These are phyloP conservation scores for Candida odintsovae DNA, from an alignment of 805 yeast species.

Conservation along the genomic window DNA sequence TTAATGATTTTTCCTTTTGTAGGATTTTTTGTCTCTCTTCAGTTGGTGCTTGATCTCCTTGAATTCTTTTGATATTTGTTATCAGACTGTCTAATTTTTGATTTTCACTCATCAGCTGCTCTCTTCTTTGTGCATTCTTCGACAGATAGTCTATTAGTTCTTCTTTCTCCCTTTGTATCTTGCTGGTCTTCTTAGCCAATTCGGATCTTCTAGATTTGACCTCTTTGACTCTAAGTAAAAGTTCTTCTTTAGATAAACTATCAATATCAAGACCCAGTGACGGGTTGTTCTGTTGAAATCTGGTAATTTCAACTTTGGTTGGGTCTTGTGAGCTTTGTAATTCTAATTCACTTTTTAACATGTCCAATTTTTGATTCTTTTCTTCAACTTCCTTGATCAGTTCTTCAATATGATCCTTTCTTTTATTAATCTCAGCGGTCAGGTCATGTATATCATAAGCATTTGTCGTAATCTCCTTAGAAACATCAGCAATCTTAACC, in stretches of 20 bases:
- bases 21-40: slow-evolving; percentile 3
- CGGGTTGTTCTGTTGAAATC: background rate
- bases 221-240: background rate
- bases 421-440: background rate
- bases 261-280: slow-evolving; percentile 1
- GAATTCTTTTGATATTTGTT: slow-evolving; percentile 2
- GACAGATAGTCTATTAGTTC: slow-evolving; percentile 1
- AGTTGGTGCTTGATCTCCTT: slow-evolving; percentile 2
- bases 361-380: background rate
- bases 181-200: background rate
- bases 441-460: background rate
- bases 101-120: background rate
- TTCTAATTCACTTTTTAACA: background rate
- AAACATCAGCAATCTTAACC: slow-evolving; percentile 8
- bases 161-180: background rate
- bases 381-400: slow-evolving; percentile 10
- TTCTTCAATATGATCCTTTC: background rate
- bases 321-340: background rate
- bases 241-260: slow-evolving; percentile 1
- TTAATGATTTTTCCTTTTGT: slow-evolving; percentile 11
- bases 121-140: background rate
- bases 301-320: background rate
- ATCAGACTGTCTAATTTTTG: slow-evolving; percentile 6
- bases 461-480: background rate
- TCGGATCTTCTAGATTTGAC: slow-evolving; percentile 2